A percentile compares a stretch with the other conserved stretches of the same genome.
phyloP scores from a whole-genome alignment of 2,329 filamentous ascomycete species.

The Aureobasidium subglaciale region DNA sequence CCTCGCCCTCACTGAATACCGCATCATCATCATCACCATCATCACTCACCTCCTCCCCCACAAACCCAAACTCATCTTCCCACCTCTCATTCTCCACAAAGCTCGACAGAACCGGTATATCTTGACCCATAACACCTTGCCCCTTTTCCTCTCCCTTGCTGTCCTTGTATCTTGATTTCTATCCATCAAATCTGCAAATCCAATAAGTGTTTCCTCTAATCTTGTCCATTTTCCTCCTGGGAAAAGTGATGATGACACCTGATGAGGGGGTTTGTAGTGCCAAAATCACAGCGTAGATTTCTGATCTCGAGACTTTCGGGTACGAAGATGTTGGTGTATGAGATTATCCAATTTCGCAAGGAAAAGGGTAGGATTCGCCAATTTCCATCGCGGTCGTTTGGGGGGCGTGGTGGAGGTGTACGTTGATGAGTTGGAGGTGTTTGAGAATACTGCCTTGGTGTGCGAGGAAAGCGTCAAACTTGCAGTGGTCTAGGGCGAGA shows the following conservation, averaged over 20 bases:
- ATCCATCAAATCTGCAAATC: background rate
- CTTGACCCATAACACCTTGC: too few species aligned
- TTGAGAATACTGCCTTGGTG: too few species aligned
- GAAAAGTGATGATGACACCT: background rate
- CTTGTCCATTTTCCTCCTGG: background rate
- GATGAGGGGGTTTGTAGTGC: background rate
- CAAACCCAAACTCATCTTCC: background rate
- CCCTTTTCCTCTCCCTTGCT: background rate
- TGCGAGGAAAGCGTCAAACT: too few species aligned
- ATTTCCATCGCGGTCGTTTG: too few species aligned
- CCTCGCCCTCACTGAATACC: background rate
- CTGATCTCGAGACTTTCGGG: background rate
- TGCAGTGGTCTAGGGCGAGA: too few species aligned
- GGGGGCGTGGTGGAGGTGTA: too few species aligned
- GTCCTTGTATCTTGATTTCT: background rate
- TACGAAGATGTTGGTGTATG: background rate
- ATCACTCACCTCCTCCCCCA: too few species aligned
- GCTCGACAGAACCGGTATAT: background rate
- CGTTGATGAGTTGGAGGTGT: too few species aligned
- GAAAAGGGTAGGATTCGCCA: too few species aligned
- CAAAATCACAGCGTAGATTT: background rate
- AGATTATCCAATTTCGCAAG: too few species aligned
- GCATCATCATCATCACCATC: too few species aligned
- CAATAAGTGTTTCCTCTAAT: background rate
- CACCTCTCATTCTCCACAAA: background rate